Base-by-base conservation (phyloP, 371 early-diverging fungal species). In the Mortierella sp. region DNA sequence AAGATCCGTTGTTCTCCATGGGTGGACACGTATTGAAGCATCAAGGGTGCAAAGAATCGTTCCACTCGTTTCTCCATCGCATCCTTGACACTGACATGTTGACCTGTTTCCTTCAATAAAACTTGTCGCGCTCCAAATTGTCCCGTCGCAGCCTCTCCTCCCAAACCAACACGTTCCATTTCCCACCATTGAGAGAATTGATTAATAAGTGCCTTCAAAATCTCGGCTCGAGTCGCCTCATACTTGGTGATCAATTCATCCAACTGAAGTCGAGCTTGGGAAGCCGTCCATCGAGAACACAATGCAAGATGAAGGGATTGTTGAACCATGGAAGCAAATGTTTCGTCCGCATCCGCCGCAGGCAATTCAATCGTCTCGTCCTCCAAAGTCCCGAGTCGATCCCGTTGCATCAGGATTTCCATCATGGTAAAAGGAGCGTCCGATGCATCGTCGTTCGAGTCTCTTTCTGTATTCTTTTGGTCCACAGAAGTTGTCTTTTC, bases 211-310 rank as follows among this genome's bases (percentile, higher is more conserved):
- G n/a, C n/a, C 11, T 66, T 52, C 45, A 57, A 48, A 12, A 71
- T 28, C 57, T 67, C 66, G 53, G 66, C 66, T 0, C 84, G 81
- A 26, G 87, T 68, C 6, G 87, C 85, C 29, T 86, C 84, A 52
- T 85, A 85, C 64, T 89, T 89, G 19, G 85, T 57, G 58, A 84
- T 74, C 30, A 87, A 64, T 25, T 89, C 89, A 45, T 89, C 89
- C 16, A 89, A 72, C 53, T 87, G 87, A 37, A 89, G 61, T 46
- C 84, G 80, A 15, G 84, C 82, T 56, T 85, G 84, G 11, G 87
- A 86, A 65, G 83, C 83, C 4, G 87, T 85, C 45, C 87, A 66
- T 62, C 82, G 81, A 18, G 88, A 84, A 15, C 79, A 55, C 23
- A 85, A 71, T 1, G 89, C 88, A 47, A 87, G 87, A 14, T 70